A percentile compares a stretch with the other conserved stretches of the same genome.
Evolutionary conservation across 176 grass and related monocot species (phyloP).

Genomic region (Olyra latifolia): DNA sequence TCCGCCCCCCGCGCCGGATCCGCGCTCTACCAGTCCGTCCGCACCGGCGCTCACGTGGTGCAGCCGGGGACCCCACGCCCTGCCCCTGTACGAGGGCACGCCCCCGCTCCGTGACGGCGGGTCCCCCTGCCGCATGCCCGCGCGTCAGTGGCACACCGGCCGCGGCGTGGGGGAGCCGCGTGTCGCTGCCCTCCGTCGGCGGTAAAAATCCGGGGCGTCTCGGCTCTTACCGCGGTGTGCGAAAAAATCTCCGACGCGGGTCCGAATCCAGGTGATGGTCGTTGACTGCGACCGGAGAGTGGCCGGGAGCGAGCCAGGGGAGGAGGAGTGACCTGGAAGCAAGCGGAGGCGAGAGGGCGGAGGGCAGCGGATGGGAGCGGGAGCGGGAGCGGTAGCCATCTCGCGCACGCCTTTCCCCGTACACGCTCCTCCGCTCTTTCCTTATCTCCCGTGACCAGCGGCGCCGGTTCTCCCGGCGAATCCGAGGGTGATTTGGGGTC

Average conservation of each 20-base stretch:
- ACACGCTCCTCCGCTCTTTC: slow-evolving; percentile 15
- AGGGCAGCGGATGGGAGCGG: slow-evolving; percentile 21
- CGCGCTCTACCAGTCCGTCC: slow-evolving; percentile 2
- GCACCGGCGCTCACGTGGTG: slow-evolving; percentile 43
- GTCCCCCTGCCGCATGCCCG: slow-evolving; percentile 17
- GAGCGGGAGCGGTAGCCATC: slow-evolving; percentile 41
- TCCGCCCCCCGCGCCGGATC: background rate
- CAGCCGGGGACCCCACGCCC: background rate
- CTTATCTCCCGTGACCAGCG: slow-evolving; percentile 29
- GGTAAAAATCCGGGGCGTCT: background rate
- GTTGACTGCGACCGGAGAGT: slow-evolving; percentile 61
- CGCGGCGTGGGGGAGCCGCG: background rate
- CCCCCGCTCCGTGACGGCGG: slow-evolving; percentile 4
- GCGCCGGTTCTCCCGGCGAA: background rate
- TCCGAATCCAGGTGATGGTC: slow-evolving; percentile 57
- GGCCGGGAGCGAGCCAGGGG: slow-evolving; percentile 30
- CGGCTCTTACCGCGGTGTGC: background rate
- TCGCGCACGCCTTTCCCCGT: slow-evolving; percentile 50
- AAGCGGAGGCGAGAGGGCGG: slow-evolving; percentile 24
- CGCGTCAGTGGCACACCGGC: slow-evolving; percentile 16
- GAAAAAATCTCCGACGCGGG: slow-evolving; percentile 31
- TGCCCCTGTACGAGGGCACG: background rate
- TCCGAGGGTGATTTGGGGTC: slow-evolving; percentile 5
- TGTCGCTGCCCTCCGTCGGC: background rate
- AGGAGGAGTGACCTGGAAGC: slow-evolving; percentile 35